Evolutionary conservation across 1,139 yeast genomes (phyloP).

Genomic region (Suhomyces bolitotheri): DNA sequence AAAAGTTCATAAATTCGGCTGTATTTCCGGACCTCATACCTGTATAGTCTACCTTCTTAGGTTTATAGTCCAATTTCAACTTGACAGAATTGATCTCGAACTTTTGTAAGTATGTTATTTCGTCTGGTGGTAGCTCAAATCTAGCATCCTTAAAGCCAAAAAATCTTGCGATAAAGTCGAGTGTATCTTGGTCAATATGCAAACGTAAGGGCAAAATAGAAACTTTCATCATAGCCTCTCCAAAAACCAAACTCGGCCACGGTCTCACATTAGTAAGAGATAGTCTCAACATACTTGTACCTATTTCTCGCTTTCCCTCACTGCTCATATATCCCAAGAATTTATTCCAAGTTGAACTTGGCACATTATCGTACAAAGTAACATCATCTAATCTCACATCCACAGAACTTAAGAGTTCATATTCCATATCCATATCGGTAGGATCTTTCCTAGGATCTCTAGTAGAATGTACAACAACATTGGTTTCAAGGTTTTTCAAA

Average conservation of each 20-base stretch:
- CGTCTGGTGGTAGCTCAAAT: slow-evolving; percentile 59
- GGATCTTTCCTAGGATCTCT: slow-evolving; percentile 47
- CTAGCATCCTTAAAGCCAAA: slow-evolving; percentile 76
- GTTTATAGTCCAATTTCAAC: slow-evolving; percentile 84
- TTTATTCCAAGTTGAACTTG: slow-evolving; percentile 90
- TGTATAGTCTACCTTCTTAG: slow-evolving; percentile 79
- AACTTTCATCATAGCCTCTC: slow-evolving; percentile 63
- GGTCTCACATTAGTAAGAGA: slow-evolving; percentile 66
- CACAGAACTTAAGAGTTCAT: slow-evolving; percentile 51
- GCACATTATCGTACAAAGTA: slow-evolving; percentile 72
- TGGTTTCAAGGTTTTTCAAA: slow-evolving; percentile 52
- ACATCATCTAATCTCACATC: slow-evolving; percentile 51
- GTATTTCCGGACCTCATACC: slow-evolving; percentile 86
- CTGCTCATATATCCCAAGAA: slow-evolving; percentile 70
- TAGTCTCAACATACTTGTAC: slow-evolving; percentile 62
- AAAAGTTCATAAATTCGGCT: slow-evolving; percentile 83
- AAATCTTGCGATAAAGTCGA: slow-evolving; percentile 79
- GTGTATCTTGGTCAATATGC: slow-evolving; percentile 90
- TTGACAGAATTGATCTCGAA: slow-evolving; percentile 62
- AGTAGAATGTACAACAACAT: slow-evolving; percentile 45
- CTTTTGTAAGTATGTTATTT: slow-evolving; percentile 66
- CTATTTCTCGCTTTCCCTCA: slow-evolving; percentile 69
- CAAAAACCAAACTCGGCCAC: slow-evolving; percentile 58
- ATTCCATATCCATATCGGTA: slow-evolving; percentile 23
- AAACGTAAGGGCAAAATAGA: slow-evolving; percentile 71